Conservation (phyloP, 257 asterid species). For the Solanum lycopersicoides region DNA sequence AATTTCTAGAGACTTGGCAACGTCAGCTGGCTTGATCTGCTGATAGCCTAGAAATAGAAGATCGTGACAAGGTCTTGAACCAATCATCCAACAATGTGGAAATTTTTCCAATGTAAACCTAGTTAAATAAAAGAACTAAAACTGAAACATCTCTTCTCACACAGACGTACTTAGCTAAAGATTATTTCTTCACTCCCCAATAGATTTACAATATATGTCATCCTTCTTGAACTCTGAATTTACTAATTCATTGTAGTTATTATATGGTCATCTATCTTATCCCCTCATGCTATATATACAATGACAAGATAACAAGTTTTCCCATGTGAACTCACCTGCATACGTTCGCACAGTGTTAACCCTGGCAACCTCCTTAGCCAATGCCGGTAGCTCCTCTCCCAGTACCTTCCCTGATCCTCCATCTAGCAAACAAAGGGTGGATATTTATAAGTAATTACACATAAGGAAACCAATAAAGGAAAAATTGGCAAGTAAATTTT, state of each 20-base stretch:
- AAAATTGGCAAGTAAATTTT: background rate
- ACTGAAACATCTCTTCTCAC: background rate
- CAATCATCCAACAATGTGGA: background rate
- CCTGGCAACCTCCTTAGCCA: constrained; percentile 97
- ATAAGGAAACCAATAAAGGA: background rate
- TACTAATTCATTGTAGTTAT: background rate
- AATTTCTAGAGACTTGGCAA: background rate
- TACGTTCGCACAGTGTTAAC: constrained; percentile 81
- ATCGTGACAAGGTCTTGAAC: background rate
- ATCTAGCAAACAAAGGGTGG: constrained; percentile 19
- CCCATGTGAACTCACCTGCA: constrained; percentile 45
- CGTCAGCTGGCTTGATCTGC: background rate
- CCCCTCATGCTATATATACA: background rate
- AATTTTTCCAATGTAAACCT: background rate
- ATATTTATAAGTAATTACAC: background rate
- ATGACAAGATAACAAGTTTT: background rate
- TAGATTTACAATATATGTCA: background rate
- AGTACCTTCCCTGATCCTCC: constrained; percentile 48
- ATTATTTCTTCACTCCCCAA: background rate
- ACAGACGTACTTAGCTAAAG: background rate
- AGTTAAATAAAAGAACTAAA: background rate
- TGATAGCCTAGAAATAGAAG: background rate
- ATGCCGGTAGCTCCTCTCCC: constrained; percentile 75
- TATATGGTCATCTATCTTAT: background rate
- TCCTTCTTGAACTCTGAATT: background rate